phyloP scores from a whole-genome alignment of 139 green algal genomes.

The Coelastrella sp. region DNA sequence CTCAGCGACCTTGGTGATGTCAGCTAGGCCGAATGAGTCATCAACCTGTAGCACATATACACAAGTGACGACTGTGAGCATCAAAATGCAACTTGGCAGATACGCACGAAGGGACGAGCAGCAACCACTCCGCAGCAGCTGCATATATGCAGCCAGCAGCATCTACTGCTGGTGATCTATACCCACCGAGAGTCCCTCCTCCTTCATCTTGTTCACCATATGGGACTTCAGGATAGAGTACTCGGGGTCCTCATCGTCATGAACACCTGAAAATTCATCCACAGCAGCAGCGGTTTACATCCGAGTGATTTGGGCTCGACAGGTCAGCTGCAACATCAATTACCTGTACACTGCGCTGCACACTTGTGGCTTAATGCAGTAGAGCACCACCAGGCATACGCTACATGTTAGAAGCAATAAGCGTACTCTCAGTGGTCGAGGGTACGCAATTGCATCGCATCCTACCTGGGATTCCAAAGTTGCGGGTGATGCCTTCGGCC shows the following conservation, averaged over 20 bases:
- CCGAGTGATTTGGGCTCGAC: too few relatives aligned
- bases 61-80: too few relatives aligned
- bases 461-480: constrained; percentile 59
- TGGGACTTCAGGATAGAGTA: constrained; percentile 88
- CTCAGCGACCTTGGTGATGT: constrained; percentile 76
- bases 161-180: neutral
- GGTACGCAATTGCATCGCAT: too few relatives aligned
- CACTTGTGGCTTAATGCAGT: too few relatives aligned
- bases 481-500: constrained; percentile 43
- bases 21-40: constrained; percentile 11
- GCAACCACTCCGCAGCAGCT: neutral
- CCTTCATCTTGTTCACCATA: constrained; percentile 49
- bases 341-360: too few relatives aligned
- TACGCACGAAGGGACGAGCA: too few relatives aligned
- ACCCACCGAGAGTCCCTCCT: neutral
- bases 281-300: too few relatives aligned
- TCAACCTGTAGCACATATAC: constrained; percentile 14
- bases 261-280: too few relatives aligned
- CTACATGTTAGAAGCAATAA: too few relatives aligned
- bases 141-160: neutral
- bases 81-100: neutral
- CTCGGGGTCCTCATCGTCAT: constrained; percentile 85
- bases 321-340: too few relatives aligned
- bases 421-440: too few relatives aligned
- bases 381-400: too few relatives aligned